phyloP scores from a whole-genome alignment of 768 basidiomycete species.

The Lentinus brumalis region DNA sequence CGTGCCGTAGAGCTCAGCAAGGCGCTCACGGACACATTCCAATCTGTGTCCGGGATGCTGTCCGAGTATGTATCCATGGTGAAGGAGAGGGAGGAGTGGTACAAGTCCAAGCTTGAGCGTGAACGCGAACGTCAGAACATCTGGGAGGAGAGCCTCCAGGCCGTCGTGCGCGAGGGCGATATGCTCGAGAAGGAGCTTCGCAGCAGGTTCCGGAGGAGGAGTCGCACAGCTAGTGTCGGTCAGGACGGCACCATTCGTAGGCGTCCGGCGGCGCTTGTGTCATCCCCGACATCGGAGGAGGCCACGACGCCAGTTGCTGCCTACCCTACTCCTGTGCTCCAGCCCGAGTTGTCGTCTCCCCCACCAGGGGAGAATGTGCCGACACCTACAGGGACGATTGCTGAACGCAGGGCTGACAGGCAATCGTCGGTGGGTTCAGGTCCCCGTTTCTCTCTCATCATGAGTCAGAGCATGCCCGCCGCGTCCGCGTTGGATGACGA shows the following conservation, averaged over 20 bases:
- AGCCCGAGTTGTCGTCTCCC: neutral
- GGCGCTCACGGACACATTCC: slow-evolving; percentile 48
- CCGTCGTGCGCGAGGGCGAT: slow-evolving; percentile 86
- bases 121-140: slow-evolving; percentile 65
- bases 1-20: slow-evolving; percentile 23
- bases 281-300: neutral
- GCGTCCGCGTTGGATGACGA: slow-evolving; percentile 26
- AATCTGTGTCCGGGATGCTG: slow-evolving; percentile 58
- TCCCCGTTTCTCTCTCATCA: slow-evolving; percentile 13
- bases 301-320: slow-evolving; percentile 1
- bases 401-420: slow-evolving; percentile 20
- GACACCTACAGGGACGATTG: slow-evolving; percentile 23
- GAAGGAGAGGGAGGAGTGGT: slow-evolving; percentile 82
- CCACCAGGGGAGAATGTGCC: slow-evolving; percentile 1
- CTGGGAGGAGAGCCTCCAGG: slow-evolving; percentile 91
- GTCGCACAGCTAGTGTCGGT: slow-evolving; percentile 41
- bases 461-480: neutral
- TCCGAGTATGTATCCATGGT: slow-evolving; percentile 70
- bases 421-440: neutral
- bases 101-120: slow-evolving; percentile 59
- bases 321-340: neutral
- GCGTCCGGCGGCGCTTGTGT: slow-evolving; percentile 17
- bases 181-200: slow-evolving; percentile 79
- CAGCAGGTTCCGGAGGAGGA: slow-evolving; percentile 59
- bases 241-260: slow-evolving; percentile 24